Conservation (phyloP, 257 asterid genomes). For the Henckelia pumila region DNA sequence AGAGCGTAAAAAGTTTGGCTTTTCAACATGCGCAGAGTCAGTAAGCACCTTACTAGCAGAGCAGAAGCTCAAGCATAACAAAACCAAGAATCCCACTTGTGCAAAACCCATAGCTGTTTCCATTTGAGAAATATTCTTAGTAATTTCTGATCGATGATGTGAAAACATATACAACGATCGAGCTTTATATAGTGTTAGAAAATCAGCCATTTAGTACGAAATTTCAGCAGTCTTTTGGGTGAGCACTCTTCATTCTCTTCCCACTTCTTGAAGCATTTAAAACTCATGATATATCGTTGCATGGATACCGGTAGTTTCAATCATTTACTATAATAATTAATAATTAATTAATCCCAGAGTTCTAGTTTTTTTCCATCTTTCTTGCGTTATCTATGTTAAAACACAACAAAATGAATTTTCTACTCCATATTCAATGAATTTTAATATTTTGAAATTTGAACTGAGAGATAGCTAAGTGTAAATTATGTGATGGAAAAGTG, state of each 20-base stretch:
- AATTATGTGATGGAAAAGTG: background rate
- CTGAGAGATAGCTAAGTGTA: background rate
- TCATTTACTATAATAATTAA: background rate
- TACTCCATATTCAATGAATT: background rate
- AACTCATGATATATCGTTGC: conserved; percentile 1
- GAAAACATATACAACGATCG: background rate
- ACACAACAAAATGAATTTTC: too few relatives aligned
- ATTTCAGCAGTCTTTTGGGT: background rate
- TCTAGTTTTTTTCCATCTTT: background rate
- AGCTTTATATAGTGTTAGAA: background rate
- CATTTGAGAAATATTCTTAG: background rate
- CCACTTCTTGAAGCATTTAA: conserved; percentile 1
- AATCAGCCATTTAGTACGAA: background rate
- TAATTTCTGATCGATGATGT: background rate
- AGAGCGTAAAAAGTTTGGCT: background rate
- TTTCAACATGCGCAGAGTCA: background rate
- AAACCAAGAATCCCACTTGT: conserved; percentile 5
- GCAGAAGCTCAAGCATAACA: conserved; percentile 8
- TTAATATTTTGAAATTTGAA: background rate
- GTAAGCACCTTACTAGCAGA: conserved; percentile 25
- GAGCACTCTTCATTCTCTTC: background rate
- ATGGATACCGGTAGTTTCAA: background rate
- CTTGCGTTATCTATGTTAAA: background rate
- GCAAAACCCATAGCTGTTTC: conserved; percentile 20
- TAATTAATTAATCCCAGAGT: too few relatives aligned